phyloP scores from a whole-genome alignment of 1,139 yeast species.

The Sugiyamaella pinicola region DNA sequence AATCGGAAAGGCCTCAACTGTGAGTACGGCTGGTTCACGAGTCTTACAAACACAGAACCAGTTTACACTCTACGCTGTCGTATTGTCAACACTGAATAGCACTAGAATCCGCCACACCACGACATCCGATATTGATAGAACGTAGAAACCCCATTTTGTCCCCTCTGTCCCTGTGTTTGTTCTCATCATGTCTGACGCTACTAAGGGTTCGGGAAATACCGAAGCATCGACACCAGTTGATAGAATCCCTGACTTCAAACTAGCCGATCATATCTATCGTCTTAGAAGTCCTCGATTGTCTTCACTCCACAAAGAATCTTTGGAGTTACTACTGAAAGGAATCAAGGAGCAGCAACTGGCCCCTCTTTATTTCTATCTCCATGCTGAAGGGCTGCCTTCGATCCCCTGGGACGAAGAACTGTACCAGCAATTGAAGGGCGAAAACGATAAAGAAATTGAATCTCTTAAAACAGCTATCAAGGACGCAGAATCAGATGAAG shows the following conservation, averaged over 20 bases:
- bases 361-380: constrained; percentile 78
- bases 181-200: constrained; percentile 19
- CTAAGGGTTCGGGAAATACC: neutral
- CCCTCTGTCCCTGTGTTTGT: too few relatives aligned
- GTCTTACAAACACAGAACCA: too few relatives aligned
- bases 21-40: too few relatives aligned
- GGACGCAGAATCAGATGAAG: constrained; percentile 85
- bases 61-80: too few relatives aligned
- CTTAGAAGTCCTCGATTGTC: constrained; percentile 46
- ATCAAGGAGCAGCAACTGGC: constrained; percentile 69
- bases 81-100: too few relatives aligned
- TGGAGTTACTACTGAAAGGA: constrained; percentile 52
- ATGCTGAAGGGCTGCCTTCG: constrained; percentile 50
- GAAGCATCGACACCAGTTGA: constrained; percentile 20
- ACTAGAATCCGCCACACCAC: too few relatives aligned
- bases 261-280: constrained; percentile 76
- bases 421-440: constrained; percentile 53
- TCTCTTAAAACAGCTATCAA: constrained; percentile 64
- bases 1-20: too few relatives aligned
- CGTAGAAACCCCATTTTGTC: too few relatives aligned
- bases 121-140: too few relatives aligned
- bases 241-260: constrained; percentile 70
- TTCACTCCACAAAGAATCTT: constrained; percentile 45
- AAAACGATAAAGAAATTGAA: constrained; percentile 58
- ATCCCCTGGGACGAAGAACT: constrained; percentile 59